Conservation (phyloP, 2,329 filamentous ascomycete genomes). For the Trichothecium roseum region DNA sequence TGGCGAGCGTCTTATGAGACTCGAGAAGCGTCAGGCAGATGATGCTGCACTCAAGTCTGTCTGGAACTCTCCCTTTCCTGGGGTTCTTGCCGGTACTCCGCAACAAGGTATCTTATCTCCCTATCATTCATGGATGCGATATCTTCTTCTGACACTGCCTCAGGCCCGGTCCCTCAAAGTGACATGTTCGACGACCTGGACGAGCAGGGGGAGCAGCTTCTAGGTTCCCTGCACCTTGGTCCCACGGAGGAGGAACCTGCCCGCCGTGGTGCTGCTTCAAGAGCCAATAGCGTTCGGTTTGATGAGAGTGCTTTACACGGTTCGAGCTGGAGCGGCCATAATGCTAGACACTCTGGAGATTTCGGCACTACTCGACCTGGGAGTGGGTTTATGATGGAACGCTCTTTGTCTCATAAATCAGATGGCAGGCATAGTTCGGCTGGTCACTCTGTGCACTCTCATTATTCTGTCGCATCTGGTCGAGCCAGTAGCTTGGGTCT, state of each 20-base stretch:
- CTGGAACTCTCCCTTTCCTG: constrained; percentile 92
- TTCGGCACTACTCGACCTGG: constrained; percentile 67
- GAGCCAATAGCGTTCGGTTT: constrained; percentile 94
- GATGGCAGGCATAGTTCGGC: constrained; percentile 90
- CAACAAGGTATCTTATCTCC: constrained; percentile 62
- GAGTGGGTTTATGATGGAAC: constrained; percentile 82
- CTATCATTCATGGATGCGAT: too few species aligned
- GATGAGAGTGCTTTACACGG: constrained; percentile 91
- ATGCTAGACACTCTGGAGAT: constrained; percentile 73
- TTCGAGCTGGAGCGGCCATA: constrained; percentile 68
- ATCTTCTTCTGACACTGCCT: constrained; percentile 1
- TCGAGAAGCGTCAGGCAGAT: constrained; percentile 59
- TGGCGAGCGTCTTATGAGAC: constrained; percentile 47
- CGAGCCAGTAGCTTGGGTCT: constrained; percentile 82
- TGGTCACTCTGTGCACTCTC: constrained; percentile 64
- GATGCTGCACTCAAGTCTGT: constrained; percentile 68
- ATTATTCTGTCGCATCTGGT: constrained; percentile 63
- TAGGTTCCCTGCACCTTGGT: constrained; percentile 75
- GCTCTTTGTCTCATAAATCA: constrained; percentile 87
- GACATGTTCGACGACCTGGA: constrained; percentile 89
- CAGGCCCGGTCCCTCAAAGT: constrained; percentile 67
- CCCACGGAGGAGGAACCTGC: constrained; percentile 73
- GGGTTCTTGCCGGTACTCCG: constrained; percentile 68
- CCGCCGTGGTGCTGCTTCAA: constrained; percentile 74
- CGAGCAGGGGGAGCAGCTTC: constrained; percentile 69